Base-by-base conservation (phyloP, 768 basidiomycete species). In the Trametopsis cervina region DNA sequence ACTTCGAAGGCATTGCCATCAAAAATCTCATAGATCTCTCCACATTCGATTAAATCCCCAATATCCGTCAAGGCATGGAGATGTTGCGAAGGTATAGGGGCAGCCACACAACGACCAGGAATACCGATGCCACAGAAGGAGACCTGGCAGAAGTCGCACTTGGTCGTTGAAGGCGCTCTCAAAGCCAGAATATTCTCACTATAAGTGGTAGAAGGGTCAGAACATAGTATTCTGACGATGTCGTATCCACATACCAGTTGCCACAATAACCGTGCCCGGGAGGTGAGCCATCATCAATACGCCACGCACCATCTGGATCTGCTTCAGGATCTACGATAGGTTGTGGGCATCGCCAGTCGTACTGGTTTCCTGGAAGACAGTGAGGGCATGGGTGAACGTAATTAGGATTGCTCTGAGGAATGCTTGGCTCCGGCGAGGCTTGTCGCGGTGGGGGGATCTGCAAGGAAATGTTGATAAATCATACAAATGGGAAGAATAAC, bases 61-160 rank as follows among this genome's bases (percentile, higher is more conserved):
- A 89, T 60, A 52, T 81, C 83, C 11, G 69, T 66, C 62, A 90
- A 67, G 22, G 75, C 81, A 49, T 89, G 82, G 2, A 83, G 87
- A 13, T 85, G 78, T 53, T 88, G 85, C 0, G 69, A 59, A 18
- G 64, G 49, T 11, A 90, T 62, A 12, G 76, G 68, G 15, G 74
- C 63, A 1, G 88, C 85, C 40, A 73, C 60, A 61, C 89, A 92
- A 41, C 89, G 80, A 13, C 76, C 77, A 47, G 80, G 86, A 20
- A 92, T 75, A 41, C 77, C 78, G 50, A 92, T 80, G 9, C 89
- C 89, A 58, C 89, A 92, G 63, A 91, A 91, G 1, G 74, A 85
- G 6, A 86, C 80, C 50, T 81, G 80, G 55, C 89, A 92, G 53
- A 91, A 75, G 60, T 90, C 89, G 59, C 89, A 92, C 64, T 78